Evolutionary conservation across 345 rosid species (phyloP).

Genomic region (Raphanus raphanistrum): DNA sequence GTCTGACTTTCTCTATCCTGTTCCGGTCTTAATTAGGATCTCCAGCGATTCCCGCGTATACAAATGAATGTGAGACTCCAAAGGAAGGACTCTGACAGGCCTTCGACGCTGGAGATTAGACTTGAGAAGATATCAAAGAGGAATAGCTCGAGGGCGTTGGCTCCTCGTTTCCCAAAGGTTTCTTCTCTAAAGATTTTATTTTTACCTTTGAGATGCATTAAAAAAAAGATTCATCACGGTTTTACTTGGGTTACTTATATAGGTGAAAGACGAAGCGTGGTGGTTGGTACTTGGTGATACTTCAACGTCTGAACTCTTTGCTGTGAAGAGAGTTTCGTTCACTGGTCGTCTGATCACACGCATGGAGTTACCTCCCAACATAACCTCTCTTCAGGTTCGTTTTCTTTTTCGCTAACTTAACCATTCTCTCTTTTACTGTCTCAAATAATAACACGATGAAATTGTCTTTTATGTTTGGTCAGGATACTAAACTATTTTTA

Average conservation of each 20-base stretch:
- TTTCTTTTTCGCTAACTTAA: not conserved
- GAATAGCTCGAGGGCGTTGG: constrained; percentile 73
- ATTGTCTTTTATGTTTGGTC: constrained; percentile 20
- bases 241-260: constrained; percentile 6
- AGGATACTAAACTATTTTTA: constrained; percentile 72
- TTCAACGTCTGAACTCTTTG: constrained; percentile 65
- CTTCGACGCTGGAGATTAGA: constrained; percentile 54
- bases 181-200: not conserved
- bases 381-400: constrained; percentile 57
- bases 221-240: constrained; percentile 8
- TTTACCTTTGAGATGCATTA: not conserved
- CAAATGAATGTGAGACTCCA: constrained; percentile 65
- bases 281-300: constrained; percentile 89
- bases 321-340: constrained; percentile 90
- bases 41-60: constrained; percentile 70
- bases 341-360: constrained; percentile 57
- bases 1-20: constrained; percentile 1
- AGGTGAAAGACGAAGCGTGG: constrained; percentile 98
- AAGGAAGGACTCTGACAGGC: constrained; percentile 48
- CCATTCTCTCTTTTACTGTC: not conserved
- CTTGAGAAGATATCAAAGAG: constrained; percentile 66
- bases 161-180: constrained; percentile 93
- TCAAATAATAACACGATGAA: not conserved
- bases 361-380: constrained; percentile 70
- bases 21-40: constrained; percentile 53